Evolutionary conservation across 2,329 filamentous ascomycete species (phyloP).

Genomic region (Claviceps cyperi): DNA sequence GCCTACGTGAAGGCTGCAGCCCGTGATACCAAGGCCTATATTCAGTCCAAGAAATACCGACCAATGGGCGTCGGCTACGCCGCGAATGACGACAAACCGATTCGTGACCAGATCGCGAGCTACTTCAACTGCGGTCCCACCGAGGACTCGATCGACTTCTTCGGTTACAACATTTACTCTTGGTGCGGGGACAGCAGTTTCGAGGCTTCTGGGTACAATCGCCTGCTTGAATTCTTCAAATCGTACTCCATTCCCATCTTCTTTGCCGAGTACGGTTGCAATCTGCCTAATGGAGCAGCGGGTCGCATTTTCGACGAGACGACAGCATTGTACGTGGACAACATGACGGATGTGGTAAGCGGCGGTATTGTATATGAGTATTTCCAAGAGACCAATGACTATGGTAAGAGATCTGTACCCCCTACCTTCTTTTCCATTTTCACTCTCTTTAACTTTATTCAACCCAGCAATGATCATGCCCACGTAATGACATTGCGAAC

Average conservation of each 20-base stretch:
- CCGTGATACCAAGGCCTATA: slow-evolving; percentile 90
- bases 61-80: slow-evolving; percentile 85
- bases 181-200: slow-evolving; percentile 87
- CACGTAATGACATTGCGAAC: neutral
- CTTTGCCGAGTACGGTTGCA: slow-evolving; percentile 98
- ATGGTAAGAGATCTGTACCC: slow-evolving; percentile 39
- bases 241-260: slow-evolving; percentile 89
- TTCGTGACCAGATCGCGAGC: slow-evolving; percentile 67
- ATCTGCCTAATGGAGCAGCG: slow-evolving; percentile 44
- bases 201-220: slow-evolving; percentile 61
- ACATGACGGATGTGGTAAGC: slow-evolving; percentile 82
- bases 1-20: slow-evolving; percentile 97
- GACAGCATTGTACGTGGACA: slow-evolving; percentile 55
- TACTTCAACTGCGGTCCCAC: slow-evolving; percentile 85
- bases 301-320: slow-evolving; percentile 79
- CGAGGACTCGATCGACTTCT: slow-evolving; percentile 71
- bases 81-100: slow-evolving; percentile 78
- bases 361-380: slow-evolving; percentile 99
- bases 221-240: slow-evolving; percentile 72
- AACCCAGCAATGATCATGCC: too few relatives aligned
- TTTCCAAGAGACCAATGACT: slow-evolving; percentile 82
- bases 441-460: neutral
- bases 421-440: neutral
- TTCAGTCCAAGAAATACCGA: slow-evolving; percentile 65
- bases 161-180: slow-evolving; percentile 99